Evolutionary conservation across 176 grass and related monocot species (phyloP).

Genomic region (Hyparrhenia diplandra): DNA sequence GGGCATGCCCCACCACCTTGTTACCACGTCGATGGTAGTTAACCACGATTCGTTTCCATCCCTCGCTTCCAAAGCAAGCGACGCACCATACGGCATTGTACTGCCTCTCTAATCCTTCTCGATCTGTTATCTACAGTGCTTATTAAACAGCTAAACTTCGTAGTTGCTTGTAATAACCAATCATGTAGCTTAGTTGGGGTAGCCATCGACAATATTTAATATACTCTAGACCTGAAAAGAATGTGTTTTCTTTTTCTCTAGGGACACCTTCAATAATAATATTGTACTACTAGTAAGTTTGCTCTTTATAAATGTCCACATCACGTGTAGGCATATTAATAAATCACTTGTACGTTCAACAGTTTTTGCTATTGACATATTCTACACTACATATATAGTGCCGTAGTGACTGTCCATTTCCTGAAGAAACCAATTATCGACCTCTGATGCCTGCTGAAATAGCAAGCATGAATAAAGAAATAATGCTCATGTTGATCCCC

Average conservation of each 20-base stretch:
- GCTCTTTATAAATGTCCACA: background rate
- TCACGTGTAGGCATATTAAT: background rate
- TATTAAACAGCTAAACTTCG: background rate
- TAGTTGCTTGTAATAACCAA: background rate
- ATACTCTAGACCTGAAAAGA: background rate
- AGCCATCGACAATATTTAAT: background rate
- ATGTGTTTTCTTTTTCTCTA: background rate
- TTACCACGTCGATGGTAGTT: conserved; percentile 25
- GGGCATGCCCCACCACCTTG: conserved; percentile 23
- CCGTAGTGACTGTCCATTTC: background rate
- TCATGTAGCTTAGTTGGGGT: background rate
- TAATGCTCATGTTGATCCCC: background rate
- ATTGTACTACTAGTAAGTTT: background rate
- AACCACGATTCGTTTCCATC: background rate
- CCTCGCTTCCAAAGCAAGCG: background rate
- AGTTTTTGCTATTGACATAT: too few species aligned
- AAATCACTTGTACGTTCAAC: too few species aligned
- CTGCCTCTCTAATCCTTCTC: background rate
- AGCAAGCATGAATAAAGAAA: background rate
- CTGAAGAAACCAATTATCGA: conserved; percentile 1
- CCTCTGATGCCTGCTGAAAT: background rate
- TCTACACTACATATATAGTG: too few species aligned
- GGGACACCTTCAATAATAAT: background rate
- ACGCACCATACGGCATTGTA: background rate
- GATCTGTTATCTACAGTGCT: background rate